Conservation (phyloP, 768 basidiomycete species). For the Psilocybe subaeruginosa region DNA sequence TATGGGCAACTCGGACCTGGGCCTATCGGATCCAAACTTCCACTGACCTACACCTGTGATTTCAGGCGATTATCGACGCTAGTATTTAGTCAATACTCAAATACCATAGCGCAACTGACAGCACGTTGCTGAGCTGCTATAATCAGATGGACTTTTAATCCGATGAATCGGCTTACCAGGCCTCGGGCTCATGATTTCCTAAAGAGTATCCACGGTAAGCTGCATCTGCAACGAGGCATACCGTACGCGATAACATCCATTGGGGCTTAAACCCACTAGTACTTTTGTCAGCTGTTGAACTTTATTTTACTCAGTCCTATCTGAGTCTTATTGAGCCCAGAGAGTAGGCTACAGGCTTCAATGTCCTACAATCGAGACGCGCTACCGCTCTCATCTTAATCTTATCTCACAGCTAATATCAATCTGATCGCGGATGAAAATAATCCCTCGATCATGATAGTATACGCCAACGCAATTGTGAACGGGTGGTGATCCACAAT, state of each 20-base stretch:
- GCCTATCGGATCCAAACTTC: not conserved
- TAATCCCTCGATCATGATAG: not conserved
- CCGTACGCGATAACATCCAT: not conserved
- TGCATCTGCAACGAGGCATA: constrained; percentile 7
- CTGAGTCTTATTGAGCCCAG: not conserved
- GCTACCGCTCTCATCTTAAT: not conserved
- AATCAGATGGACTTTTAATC: not conserved
- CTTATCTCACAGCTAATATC: not conserved
- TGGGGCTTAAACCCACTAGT: not conserved
- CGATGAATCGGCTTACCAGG: constrained; percentile 1
- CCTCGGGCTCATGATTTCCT: constrained; percentile 2
- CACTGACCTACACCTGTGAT: not conserved
- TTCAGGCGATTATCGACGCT: not conserved
- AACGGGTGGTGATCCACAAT: not conserved
- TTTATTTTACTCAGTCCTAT: not conserved
- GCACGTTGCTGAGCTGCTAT: not conserved
- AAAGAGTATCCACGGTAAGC: not conserved
- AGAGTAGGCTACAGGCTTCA: not conserved
- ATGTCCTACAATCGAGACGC: not conserved
- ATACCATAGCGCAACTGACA: not conserved
- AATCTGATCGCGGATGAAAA: not conserved
- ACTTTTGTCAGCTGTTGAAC: not conserved
- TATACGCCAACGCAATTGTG: not conserved
- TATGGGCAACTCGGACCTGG: not conserved
- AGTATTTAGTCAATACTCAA: not conserved